Evolutionary conservation across 2,329 filamentous ascomycete genomes (phyloP).

Genomic region (Xylogone sp.): DNA sequence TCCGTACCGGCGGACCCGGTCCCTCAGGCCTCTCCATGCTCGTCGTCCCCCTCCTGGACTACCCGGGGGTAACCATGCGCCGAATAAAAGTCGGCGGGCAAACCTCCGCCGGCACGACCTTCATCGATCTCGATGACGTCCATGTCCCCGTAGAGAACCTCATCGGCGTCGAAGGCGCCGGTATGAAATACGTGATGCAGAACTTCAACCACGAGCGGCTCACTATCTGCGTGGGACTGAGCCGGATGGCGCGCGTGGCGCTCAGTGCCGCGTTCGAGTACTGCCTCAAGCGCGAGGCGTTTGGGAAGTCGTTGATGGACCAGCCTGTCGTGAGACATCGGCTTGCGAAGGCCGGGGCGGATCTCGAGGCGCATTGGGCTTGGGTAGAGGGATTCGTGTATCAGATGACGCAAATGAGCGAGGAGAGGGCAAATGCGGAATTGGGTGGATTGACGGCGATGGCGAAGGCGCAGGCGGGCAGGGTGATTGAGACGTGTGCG

Average conservation of each 20-base stretch:
- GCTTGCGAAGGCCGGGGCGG: conserved; percentile 65
- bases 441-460: conserved; percentile 70
- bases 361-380: conserved; percentile 66
- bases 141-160: conserved; percentile 67
- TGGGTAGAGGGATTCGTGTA: conserved; percentile 72
- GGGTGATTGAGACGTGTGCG: conserved; percentile 69
- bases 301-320: conserved; percentile 65
- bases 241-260: conserved; percentile 58
- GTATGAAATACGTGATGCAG: conserved; percentile 73
- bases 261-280: conserved; percentile 58
- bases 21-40: conserved; percentile 65
- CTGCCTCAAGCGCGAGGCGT: conserved; percentile 62
- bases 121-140: conserved; percentile 73
- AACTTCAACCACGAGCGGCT: conserved; percentile 80
- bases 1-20: conserved; percentile 60
- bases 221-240: conserved; percentile 60
- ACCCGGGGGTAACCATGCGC: conserved; percentile 65
- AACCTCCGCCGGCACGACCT: conserved; percentile 65
- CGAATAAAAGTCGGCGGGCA: conserved; percentile 65
- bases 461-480: conserved; percentile 68
- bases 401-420: conserved; percentile 58
- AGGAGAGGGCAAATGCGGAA: conserved; percentile 56
- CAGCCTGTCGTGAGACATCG: conserved; percentile 71
- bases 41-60: conserved; percentile 64
- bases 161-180: conserved; percentile 64